Base-by-base conservation (phyloP, 2,329 filamentous ascomycete species). In the Tolypocladium tundrense region DNA sequence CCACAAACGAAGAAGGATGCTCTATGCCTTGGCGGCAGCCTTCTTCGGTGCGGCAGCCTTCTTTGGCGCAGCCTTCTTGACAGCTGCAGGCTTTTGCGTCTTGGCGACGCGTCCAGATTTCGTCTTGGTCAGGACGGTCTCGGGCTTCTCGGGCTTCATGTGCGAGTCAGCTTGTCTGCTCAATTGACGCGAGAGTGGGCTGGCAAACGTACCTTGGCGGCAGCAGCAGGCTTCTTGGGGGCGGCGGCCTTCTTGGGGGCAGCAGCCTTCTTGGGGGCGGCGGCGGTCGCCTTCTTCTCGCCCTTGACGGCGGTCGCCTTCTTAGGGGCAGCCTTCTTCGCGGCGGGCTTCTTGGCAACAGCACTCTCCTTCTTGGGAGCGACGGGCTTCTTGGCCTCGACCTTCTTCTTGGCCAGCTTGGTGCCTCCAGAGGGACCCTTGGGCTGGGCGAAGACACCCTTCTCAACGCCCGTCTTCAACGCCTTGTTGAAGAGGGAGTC, bases 351-450 rank as follows among this genome's bases (percentile, higher is more conserved):
- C 57, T 71, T 69, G 40, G 67, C 54, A 53, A 67, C 67, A 50
- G 62, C 62, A 27, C 59, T 56, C 58, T 71, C 66, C 66, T 70
- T 69, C 65, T 70, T 69, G 48, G 65, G 67, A 45, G 63, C 69
- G 51, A 66, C 69, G 52, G 67, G 64, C 68, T 72, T 72, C 71
- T 75, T 75, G 56, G 72, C 66, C 64, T 73, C 72, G 27, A 69
- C 67, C 64, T 79, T 74, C 80, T 91, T 91, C 86, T 93, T 93
- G 60, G 88, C 88, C 60, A 96, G 87, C 87, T 96, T 96, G 75
- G 94, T 91, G 65, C 90, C 88, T 60, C 91, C 91, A 63, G 91
- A 96, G 60, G 90, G 82, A 68, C 91, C 91, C 85, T 96, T 96
- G 69, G 91, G 92, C 73, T 93, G 91, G 70, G 86, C 82, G 72